Evolutionary conservation across 495 filamentous ascomycete genomes (phyloP).

Genomic region (Patellaria atrata): DNA sequence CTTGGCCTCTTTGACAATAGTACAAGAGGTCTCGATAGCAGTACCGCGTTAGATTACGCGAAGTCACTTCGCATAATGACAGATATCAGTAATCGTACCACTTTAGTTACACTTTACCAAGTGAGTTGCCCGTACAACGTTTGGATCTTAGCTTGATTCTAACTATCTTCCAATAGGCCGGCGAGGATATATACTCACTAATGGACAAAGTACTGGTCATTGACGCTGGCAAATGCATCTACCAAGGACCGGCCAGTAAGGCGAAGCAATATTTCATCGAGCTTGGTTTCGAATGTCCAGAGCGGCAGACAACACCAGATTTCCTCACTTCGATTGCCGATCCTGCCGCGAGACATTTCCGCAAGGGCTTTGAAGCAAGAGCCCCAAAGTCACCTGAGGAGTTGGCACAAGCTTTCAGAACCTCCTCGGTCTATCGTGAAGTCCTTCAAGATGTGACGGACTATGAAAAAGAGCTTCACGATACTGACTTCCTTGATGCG

Average conservation of each 20-base stretch:
- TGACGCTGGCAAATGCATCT: constrained; percentile 50
- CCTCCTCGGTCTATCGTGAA: constrained; percentile 37
- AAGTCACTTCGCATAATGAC: constrained; percentile 70
- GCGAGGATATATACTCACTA: constrained; percentile 67
- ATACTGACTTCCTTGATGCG: constrained; percentile 48
- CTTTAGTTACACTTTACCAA: constrained; percentile 73
- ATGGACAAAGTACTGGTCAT: constrained; percentile 68
- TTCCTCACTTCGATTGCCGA: constrained; percentile 69
- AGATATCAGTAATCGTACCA: constrained; percentile 65
- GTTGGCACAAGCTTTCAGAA: constrained; percentile 45
- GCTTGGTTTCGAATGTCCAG: constrained; percentile 52
- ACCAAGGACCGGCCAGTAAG: constrained; percentile 44
- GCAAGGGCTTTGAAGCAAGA: constrained; percentile 46
- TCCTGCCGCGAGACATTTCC: constrained; percentile 49
- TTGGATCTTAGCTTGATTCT: too few species aligned
- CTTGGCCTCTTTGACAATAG: constrained; percentile 49
- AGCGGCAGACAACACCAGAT: constrained; percentile 57
- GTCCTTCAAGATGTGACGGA: constrained; percentile 40
- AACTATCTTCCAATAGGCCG: too few species aligned
- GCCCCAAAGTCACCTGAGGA: constrained; percentile 48
- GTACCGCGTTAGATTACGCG: constrained; percentile 67
- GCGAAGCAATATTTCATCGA: constrained; percentile 56
- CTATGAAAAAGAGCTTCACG: constrained; percentile 46
- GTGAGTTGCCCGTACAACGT: too few species aligned
- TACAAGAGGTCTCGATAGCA: constrained; percentile 67